A percentile compares a stretch with the other conserved stretches of the same genome.
Evolutionary conservation across 2,329 filamentous ascomycete species (phyloP).

Genomic region (Erysiphe neolycopersici): DNA sequence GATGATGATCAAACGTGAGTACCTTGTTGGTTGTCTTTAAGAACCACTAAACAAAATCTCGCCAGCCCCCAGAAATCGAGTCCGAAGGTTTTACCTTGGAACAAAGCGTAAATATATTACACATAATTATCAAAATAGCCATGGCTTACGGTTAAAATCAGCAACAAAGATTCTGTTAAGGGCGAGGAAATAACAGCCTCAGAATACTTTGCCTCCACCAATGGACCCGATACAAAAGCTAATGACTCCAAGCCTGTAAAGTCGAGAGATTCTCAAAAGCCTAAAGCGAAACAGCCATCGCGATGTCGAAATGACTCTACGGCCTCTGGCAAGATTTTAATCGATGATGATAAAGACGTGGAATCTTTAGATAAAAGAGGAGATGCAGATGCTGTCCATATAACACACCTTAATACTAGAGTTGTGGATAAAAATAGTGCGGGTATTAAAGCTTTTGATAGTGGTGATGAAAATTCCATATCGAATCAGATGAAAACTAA

Average conservation of each 20-base stretch:
- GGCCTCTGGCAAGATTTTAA: too few species aligned
- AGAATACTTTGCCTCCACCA: constrained; percentile 14
- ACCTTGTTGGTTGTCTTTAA: constrained; percentile 1
- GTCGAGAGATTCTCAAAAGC: constrained; percentile 4
- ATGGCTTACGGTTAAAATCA: constrained; percentile 1
- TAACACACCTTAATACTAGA: constrained; percentile 37
- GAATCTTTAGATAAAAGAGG: constrained; percentile 37
- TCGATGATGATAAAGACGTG: constrained; percentile 15
- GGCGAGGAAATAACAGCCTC: constrained; percentile 12
- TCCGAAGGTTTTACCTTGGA: constrained; percentile 20
- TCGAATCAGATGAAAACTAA: not conserved
- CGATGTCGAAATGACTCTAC: too few species aligned
- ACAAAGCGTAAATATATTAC: not conserved
- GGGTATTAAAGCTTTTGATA: not conserved
- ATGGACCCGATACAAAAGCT: constrained; percentile 3
- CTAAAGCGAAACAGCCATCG: constrained; percentile 8
- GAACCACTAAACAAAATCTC: constrained; percentile 3
- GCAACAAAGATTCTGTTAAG: constrained; percentile 12
- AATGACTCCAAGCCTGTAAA: constrained; percentile 4
- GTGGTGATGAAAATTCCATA: not conserved
- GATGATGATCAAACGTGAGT: constrained; percentile 32
- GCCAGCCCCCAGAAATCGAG: constrained; percentile 18
- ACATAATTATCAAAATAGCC: not conserved
- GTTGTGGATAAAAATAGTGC: constrained; percentile 46
- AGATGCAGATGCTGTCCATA: constrained; percentile 59